Evolutionary conservation across 2,329 filamentous ascomycete species (phyloP).

Genomic region (Microcyclosporella mali): DNA sequence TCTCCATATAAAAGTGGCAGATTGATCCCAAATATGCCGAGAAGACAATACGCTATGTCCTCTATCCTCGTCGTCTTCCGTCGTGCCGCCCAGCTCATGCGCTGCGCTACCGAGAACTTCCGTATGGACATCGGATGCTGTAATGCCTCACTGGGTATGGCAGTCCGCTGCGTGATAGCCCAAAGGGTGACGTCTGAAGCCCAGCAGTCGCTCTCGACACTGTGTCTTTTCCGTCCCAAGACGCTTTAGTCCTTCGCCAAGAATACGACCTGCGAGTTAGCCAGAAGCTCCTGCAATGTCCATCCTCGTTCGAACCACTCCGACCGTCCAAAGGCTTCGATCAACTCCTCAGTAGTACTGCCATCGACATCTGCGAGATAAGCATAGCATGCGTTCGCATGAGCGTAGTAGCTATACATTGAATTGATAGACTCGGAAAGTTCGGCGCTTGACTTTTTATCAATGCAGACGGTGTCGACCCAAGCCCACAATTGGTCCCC

Average conservation of each 20-base stretch:
- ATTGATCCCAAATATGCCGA: slow-evolving; percentile 40
- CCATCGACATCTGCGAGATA: not conserved
- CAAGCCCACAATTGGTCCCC: slow-evolving; percentile 7
- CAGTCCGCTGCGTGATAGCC: not conserved
- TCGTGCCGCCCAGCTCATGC: slow-evolving; percentile 10
- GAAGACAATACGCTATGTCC: slow-evolving; percentile 40
- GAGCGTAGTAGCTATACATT: slow-evolving; percentile 3
- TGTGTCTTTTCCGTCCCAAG: not conserved
- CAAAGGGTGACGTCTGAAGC: not conserved
- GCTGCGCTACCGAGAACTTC: slow-evolving; percentile 1
- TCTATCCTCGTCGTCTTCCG: slow-evolving; percentile 24
- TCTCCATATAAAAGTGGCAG: slow-evolving; percentile 26
- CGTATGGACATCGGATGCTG: not conserved
- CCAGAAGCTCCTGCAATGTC: slow-evolving; percentile 17
- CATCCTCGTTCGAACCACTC: slow-evolving; percentile 12
- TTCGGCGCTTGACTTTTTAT: slow-evolving; percentile 15
- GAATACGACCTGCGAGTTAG: slow-evolving; percentile 5
- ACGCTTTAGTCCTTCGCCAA: slow-evolving; percentile 3
- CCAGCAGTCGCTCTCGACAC: not conserved
- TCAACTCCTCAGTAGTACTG: not conserved
- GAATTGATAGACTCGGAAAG: slow-evolving; percentile 14
- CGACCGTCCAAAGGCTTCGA: slow-evolving; percentile 1
- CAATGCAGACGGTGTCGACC: slow-evolving; percentile 17
- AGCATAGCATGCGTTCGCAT: slow-evolving; percentile 1
- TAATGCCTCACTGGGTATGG: not conserved